Conservation (phyloP, 768 basidiomycete genomes). For the Tulasnella sp. region DNA sequence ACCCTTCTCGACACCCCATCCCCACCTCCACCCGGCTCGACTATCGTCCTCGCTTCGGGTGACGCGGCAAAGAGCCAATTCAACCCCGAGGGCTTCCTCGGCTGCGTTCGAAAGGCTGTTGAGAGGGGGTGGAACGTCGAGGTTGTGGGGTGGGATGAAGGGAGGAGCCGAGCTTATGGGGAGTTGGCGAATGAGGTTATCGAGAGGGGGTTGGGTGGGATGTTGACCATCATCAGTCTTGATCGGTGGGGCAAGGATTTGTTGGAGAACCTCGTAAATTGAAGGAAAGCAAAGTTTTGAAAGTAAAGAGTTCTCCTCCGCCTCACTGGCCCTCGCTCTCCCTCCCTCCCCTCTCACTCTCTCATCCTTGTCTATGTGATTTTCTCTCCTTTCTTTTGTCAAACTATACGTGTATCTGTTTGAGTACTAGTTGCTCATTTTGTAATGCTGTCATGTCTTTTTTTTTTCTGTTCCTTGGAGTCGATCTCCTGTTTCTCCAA, state of each 20-base stretch:
- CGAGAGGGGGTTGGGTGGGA: conserved; percentile 40
- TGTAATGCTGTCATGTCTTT: not conserved
- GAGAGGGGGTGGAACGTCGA: conserved; percentile 93
- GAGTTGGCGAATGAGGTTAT: conserved; percentile 31
- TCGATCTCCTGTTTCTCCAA: not conserved
- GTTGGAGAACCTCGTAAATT: conserved; percentile 17
- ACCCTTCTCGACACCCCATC: conserved; percentile 63
- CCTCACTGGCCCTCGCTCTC: not conserved
- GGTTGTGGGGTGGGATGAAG: conserved; percentile 84
- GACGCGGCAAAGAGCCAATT: conserved; percentile 91
- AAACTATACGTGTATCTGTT: not conserved
- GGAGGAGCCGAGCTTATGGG: conserved; percentile 70
- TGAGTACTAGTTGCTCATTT: not conserved
- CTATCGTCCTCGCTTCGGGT: conserved; percentile 87
- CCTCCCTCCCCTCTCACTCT: not conserved
- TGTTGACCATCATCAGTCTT: conserved; percentile 46
- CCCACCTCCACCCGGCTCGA: conserved; percentile 53
- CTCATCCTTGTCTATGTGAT: not conserved
- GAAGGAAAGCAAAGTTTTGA: not conserved
- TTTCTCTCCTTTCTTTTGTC: not conserved
- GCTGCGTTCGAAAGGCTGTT: conserved; percentile 76
- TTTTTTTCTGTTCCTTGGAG: not conserved
- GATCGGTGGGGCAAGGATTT: conserved; percentile 58
- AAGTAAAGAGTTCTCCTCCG: not conserved
- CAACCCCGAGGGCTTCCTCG: conserved; percentile 86